Evolutionary conservation across 768 basidiomycete genomes (phyloP).

Genomic region (Suillus weaverae): DNA sequence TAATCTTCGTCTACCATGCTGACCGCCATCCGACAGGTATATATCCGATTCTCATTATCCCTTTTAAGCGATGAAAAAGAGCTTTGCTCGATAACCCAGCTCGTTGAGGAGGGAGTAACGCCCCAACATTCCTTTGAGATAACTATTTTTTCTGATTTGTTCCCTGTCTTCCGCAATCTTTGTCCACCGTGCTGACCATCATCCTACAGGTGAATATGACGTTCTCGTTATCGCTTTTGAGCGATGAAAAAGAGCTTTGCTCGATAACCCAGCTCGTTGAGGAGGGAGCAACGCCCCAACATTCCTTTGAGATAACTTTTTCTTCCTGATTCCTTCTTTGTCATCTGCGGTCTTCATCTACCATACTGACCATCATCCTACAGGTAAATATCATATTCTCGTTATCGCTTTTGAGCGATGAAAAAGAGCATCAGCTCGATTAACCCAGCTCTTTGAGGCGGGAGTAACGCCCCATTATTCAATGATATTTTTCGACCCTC

Average conservation of each 20-base stretch:
- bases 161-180: constrained; percentile 1
- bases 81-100: constrained; percentile 90
- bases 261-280: constrained; percentile 91
- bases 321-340: constrained; percentile 41
- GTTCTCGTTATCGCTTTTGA: constrained; percentile 1
- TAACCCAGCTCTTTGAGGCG: constrained; percentile 89
- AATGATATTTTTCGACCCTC: constrained; percentile 11
- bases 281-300: constrained; percentile 78
- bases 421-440: constrained; percentile 74
- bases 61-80: constrained; percentile 65
- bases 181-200: constrained; percentile 11
- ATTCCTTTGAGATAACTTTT: constrained; percentile 64
- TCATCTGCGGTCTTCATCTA: constrained; percentile 2
- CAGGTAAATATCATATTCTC: constrained; percentile 22
- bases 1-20: constrained; percentile 7
- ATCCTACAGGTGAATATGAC: constrained; percentile 22
- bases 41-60: constrained; percentile 1
- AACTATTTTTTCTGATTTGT: constrained; percentile 43
- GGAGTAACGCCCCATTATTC: constrained; percentile 74
- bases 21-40: constrained; percentile 23
- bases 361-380: constrained; percentile 11
- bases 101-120: constrained; percentile 95
- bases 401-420: constrained; percentile 35
- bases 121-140: constrained; percentile 75
- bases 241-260: constrained; percentile 69